Evolutionary conservation across 768 basidiomycete genomes (phyloP).

Genomic region (Tylopilus sp.): DNA sequence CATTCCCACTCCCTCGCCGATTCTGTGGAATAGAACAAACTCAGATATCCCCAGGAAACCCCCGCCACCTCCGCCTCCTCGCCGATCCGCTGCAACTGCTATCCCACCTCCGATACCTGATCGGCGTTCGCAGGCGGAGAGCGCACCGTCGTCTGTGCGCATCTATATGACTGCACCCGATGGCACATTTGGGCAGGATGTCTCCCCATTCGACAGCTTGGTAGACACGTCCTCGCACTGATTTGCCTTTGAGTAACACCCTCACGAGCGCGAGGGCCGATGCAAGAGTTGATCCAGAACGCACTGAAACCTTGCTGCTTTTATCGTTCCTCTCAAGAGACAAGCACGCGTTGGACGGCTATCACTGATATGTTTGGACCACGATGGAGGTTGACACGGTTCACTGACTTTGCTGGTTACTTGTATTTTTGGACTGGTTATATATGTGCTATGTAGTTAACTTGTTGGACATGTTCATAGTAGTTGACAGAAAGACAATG

Average conservation of each 20-base stretch:
- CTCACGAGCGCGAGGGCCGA: conserved; percentile 60
- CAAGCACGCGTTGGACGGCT: too few species aligned
- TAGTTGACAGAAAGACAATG: too few species aligned
- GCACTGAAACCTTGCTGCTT: conserved; percentile 30
- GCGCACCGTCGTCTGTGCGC: conserved; percentile 15
- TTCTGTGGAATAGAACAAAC: conserved; percentile 24
- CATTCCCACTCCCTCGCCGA: conserved; percentile 8
- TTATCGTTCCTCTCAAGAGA: too few species aligned
- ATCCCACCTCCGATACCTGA: conserved; percentile 48
- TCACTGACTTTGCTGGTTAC: background rate
- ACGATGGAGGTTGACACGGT: background rate
- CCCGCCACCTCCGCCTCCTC: conserved; percentile 58
- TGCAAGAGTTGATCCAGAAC: conserved; percentile 65
- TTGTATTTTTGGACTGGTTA: too few species aligned
- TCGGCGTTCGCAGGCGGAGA: conserved; percentile 26
- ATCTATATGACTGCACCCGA: conserved; percentile 29
- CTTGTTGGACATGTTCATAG: too few species aligned
- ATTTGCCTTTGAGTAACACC: conserved; percentile 59
- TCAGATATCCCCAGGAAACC: conserved; percentile 35
- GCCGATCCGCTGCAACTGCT: conserved; percentile 36
- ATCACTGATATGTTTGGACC: too few species aligned
- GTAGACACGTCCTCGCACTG: conserved; percentile 48
- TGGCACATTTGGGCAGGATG: conserved; percentile 36
- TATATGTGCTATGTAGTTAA: background rate
- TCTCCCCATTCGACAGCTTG: conserved; percentile 66